Evolutionary conservation across 805 yeast species (phyloP).

Genomic region (Ogataea philodendri): DNA sequence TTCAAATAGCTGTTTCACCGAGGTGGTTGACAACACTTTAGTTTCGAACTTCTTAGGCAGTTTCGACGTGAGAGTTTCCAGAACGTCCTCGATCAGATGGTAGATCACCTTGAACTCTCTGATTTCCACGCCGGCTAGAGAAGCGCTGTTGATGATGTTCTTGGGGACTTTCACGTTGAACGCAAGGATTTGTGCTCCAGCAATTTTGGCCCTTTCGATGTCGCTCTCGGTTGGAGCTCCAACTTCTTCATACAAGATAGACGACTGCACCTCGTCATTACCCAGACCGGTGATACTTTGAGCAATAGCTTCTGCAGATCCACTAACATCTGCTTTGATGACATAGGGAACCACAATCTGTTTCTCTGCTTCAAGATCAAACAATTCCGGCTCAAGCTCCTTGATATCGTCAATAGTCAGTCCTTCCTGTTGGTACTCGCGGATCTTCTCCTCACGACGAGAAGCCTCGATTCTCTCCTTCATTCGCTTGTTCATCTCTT

Average conservation of each 20-base stretch:
- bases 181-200: constrained; percentile 71
- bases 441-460: constrained; percentile 50
- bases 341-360: constrained; percentile 54
- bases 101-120: constrained; percentile 78
- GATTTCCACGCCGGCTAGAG: constrained; percentile 52
- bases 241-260: constrained; percentile 71
- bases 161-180: constrained; percentile 74
- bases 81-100: constrained; percentile 81
- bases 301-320: constrained; percentile 89
- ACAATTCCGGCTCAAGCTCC: constrained; percentile 33
- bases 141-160: constrained; percentile 58
- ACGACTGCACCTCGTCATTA: constrained; percentile 74
- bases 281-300: constrained; percentile 84
- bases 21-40: constrained; percentile 64
- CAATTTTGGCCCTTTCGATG: constrained; percentile 61
- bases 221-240: constrained; percentile 74
- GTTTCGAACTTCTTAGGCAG: constrained; percentile 67
- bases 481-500: constrained; percentile 66
- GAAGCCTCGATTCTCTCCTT: constrained; percentile 51
- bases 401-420: constrained; percentile 48
- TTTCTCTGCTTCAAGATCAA: constrained; percentile 31
- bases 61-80: constrained; percentile 55
- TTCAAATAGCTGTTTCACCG: constrained; percentile 67
- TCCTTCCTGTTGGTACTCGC: constrained; percentile 61
- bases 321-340: constrained; percentile 88